Base-by-base conservation (phyloP, 345 rosid genomes). In the Nasturtium officinale region DNA sequence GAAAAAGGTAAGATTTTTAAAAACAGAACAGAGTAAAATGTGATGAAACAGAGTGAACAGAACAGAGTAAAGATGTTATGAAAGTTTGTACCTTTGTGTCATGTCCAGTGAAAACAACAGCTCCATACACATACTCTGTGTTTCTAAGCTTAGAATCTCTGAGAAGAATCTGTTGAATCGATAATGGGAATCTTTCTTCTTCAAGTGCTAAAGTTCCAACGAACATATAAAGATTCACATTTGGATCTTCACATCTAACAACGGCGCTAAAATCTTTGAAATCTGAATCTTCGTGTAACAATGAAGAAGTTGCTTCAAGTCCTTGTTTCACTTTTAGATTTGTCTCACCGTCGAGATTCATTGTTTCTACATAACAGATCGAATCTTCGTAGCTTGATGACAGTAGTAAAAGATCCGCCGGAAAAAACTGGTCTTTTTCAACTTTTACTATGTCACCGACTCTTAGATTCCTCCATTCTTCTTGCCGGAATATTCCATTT, bases 291-390 rank as follows among this genome's bases (percentile, higher is more conserved):
- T 87, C 88, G 7, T 83, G 68, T 52, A 90, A 80, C 67, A 66
- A 16, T 12, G 91, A 82, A 5, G 73, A 67, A 57, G 98, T 91
- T 9, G 74, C 76, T 62, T 91, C 97, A 43, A 88, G 73, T 56
- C 89, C 95, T 80, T 94, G 97, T 83, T 90, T 94, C 28, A 91
- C 78, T 79, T 94, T 94, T 79, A 94, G 82, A 79, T 94, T 94
- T n/a, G 98, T 94, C 70, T 94, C 98, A 9, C 98, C 98, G 55
- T 94, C 98, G 16, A 94, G 97, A 78, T 94, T 94, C 96, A 87
- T 94, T 70, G 98, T 94, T 83, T 91, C 98, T 15, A 94, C 98
- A 59, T 94, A 94, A 75, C 98, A 94, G 30, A 84, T 65, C 28
- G 88, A 90, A 62, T 94, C 98, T 1, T 90, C 97, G 70, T 87